Base-by-base conservation (phyloP, 805 yeast species). In the Suhomyces pyralidae region DNA sequence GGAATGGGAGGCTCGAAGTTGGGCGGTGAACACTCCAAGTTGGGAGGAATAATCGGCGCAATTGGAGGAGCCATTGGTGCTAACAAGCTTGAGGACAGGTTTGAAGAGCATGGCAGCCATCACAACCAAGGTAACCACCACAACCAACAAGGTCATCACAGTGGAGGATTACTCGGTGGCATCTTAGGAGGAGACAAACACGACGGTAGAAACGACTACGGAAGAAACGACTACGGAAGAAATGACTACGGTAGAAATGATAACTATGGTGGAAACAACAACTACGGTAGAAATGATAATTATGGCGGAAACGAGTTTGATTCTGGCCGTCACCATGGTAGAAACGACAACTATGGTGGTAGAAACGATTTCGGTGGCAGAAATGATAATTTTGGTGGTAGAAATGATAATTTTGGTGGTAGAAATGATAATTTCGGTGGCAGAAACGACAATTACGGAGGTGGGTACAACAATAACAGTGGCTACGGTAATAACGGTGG, bases 1-100 rank as follows among this genome's bases (percentile, higher is more conserved):
- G 70, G 65, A 17, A 58, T 52, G 36, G 69, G 63, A 28, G 70
- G 70, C 28, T 53, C 56, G 48, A 66, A 66, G 57, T 17, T 66
- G 40, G 56, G 63, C 15, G 66, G 68, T 7, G 53, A 54, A 51
- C 70, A 66, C 59, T 54, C 62, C 34, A 66, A 65, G 12, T 47
- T 66, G 3, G 70, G 70, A n/a, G 61, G 61, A 25, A 58, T 66
- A 48, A 66, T 59, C 14, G 70, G 70, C 51, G 70, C 68, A 46
- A 50, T 66, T 48, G 58, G 62, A 10, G 70, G 70, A 34, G 69
- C 70, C 22, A 50, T 66, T 46, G 65, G 62, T 36, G 70, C 68
- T 50, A 63, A 64, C 58, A 64, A 66, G 61, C 45, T 65, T 40
- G 68, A 65, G 32, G 58, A 66, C 59, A 54, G 38, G 22, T 48